Conservation (phyloP, 2,329 filamentous ascomycete genomes). For the Xylaria digitata region DNA sequence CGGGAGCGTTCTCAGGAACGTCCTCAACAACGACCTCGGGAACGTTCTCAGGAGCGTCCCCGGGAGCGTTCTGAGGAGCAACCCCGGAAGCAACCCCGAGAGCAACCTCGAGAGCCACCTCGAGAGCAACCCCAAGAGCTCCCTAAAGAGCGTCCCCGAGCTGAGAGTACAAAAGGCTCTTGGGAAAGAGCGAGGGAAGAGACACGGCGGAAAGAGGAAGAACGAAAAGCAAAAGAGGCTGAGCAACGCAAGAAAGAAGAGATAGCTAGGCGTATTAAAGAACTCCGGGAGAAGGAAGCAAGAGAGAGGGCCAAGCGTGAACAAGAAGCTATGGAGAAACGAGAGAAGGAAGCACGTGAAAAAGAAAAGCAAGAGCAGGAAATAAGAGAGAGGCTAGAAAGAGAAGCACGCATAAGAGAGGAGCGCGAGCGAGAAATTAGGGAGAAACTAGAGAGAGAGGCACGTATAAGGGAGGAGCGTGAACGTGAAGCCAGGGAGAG, state of each 20-base stretch:
- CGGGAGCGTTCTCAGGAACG: neutral
- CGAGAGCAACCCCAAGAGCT: conserved; percentile 39
- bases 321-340: conserved; percentile 51
- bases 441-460: conserved; percentile 49
- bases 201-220: conserved; percentile 70
- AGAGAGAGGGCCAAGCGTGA: conserved; percentile 50
- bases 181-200: conserved; percentile 79
- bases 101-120: conserved; percentile 27
- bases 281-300: conserved; percentile 65
- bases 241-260: conserved; percentile 70
- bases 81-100: neutral
- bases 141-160: conserved; percentile 41
- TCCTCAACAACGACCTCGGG: conserved; percentile 44
- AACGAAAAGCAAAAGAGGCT: conserved; percentile 69
- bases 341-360: conserved; percentile 53
- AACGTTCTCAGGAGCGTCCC: neutral
- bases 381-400: conserved; percentile 52
- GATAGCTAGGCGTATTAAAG: conserved; percentile 62
- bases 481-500: conserved; percentile 49
- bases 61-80: conserved; percentile 2
- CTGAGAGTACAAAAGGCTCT: conserved; percentile 56
- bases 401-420: conserved; percentile 60
- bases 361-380: conserved; percentile 48
- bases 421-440: conserved; percentile 50
- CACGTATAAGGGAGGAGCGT: conserved; percentile 50